Evolutionary conservation across 2,329 filamentous ascomycete species (phyloP).

Genomic region (Aureobasidium lini): DNA sequence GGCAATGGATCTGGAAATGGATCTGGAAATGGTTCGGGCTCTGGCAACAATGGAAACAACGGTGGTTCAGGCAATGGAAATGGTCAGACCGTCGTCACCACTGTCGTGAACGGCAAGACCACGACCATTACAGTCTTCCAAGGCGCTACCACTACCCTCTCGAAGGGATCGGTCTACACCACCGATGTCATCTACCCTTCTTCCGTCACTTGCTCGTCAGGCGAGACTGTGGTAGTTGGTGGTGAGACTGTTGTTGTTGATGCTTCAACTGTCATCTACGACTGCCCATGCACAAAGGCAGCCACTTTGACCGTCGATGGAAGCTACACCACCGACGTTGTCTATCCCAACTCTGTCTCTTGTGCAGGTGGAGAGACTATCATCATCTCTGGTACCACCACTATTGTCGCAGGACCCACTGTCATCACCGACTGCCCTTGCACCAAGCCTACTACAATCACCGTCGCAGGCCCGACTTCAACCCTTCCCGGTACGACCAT

Average conservation of each 20-base stretch:
- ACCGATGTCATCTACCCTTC: not conserved
- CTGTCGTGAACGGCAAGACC: not conserved
- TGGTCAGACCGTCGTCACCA: not conserved
- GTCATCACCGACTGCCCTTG: constrained; percentile 5
- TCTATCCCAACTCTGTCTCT: not conserved
- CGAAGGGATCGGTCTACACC: not conserved
- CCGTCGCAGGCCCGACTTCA: not conserved
- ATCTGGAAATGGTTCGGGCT: not conserved
- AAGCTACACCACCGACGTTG: not conserved
- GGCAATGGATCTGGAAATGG: not conserved
- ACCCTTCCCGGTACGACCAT: not conserved
- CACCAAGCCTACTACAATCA: not conserved
- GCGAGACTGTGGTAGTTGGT: not conserved
- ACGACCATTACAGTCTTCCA: not conserved
- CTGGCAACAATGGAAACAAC: not conserved
- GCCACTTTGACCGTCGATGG: not conserved
- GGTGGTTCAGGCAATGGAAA: not conserved
- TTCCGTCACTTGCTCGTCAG: not conserved
- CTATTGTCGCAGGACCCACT: not conserved
- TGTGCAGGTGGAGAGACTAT: not conserved
- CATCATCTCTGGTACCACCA: not conserved
- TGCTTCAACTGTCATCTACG: not conserved
- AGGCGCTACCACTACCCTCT: not conserved
- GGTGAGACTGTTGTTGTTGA: not conserved
- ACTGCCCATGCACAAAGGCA: not conserved